These are phyloP conservation scores for Candida cerambycidarum DNA, from an alignment of 805 yeast genomes.

Conservation along the genomic window DNA sequence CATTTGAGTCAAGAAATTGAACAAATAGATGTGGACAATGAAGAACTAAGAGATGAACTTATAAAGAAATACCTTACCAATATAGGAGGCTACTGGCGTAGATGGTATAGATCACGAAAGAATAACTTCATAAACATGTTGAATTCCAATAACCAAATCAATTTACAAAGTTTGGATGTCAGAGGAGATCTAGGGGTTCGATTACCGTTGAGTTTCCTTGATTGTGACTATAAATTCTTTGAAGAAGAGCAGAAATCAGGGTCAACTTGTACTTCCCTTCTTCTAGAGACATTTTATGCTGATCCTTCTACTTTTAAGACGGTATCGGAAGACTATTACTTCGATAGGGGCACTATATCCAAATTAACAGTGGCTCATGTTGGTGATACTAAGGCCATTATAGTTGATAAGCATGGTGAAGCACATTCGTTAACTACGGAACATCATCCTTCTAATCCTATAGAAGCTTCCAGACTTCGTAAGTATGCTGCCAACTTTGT, in stretches of 20 bases:
- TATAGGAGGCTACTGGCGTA: slow-evolving; percentile 84
- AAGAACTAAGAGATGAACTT: slow-evolving; percentile 36
- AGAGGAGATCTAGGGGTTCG: slow-evolving; percentile 60
- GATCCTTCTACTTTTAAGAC: slow-evolving; percentile 27
- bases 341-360: slow-evolving; percentile 65
- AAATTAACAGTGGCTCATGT: slow-evolving; percentile 81
- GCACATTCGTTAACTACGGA: slow-evolving; percentile 76
- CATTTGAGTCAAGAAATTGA: slow-evolving; percentile 56
- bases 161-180: slow-evolving; percentile 13
- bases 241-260: slow-evolving; percentile 49
- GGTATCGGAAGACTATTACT: slow-evolving; percentile 45
- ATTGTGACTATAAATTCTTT: slow-evolving; percentile 64
- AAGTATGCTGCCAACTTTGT: slow-evolving; percentile 60
- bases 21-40: slow-evolving; percentile 34
- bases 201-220: slow-evolving; percentile 61
- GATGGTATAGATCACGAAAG: slow-evolving; percentile 56
- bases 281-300: slow-evolving; percentile 49
- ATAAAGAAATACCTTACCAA: slow-evolving; percentile 53
- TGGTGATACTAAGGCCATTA: slow-evolving; percentile 85
- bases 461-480: slow-evolving; percentile 71
- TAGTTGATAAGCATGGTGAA: slow-evolving; percentile 78
- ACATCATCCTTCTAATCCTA: slow-evolving; percentile 85
- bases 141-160: slow-evolving; percentile 18
- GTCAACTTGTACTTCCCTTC: slow-evolving; percentile 70
- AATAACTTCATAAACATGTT: slow-evolving; percentile 28